Evolutionary conservation across 129 eudicot genomes (phyloP).

Genomic region (Logfia minima): DNA sequence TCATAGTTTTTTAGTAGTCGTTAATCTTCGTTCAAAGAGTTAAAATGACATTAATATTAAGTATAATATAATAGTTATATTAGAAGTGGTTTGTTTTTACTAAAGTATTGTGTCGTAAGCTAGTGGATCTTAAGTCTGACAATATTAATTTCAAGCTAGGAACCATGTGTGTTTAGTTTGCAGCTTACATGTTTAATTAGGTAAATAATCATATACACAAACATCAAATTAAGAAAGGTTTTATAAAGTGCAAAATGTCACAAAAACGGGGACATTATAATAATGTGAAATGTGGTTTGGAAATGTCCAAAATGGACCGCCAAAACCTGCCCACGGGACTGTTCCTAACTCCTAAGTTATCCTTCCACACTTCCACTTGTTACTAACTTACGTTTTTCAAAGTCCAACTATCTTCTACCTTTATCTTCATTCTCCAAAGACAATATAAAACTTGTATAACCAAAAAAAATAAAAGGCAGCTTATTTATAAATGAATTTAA

Average conservation of each 20-base stretch:
- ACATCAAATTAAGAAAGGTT: neutral
- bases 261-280: neutral
- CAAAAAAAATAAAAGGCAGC: no score
- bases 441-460: no score
- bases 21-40: no score
- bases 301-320: conserved; percentile 16
- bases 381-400: neutral
- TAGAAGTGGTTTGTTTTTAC: neutral
- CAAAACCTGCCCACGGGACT: neutral
- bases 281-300: neutral
- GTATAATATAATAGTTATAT: no score
- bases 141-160: no score
- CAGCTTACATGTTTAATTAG: neutral
- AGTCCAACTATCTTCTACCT: neutral
- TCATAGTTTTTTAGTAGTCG: no score
- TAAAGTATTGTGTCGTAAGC: no score
- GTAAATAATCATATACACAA: neutral
- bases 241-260: neutral
- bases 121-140: no score
- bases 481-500: no score
- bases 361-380: neutral
- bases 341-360: neutral
- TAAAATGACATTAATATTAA: no score
- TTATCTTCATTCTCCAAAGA: neutral
- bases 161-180: neutral